phyloP scores from a whole-genome alignment of 2,329 filamentous ascomycete genomes.

The Alternaria dauci region DNA sequence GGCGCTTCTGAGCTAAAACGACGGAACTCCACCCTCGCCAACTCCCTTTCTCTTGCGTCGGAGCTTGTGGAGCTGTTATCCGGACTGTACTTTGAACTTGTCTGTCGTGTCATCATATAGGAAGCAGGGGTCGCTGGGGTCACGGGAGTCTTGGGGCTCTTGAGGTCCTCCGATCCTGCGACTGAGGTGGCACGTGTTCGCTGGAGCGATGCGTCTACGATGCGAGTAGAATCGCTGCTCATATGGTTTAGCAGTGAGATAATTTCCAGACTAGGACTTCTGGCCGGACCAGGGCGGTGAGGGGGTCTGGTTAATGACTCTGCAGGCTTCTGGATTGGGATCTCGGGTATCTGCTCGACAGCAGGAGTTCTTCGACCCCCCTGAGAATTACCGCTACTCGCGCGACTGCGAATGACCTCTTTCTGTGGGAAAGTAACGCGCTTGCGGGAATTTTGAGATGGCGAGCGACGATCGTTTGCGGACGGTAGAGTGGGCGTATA shows the following conservation, averaged over 20 bases:
- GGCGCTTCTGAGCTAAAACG: conserved; percentile 32
- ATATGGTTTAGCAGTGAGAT: conserved; percentile 25
- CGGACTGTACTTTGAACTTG: conserved; percentile 11
- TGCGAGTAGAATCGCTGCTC: conserved; percentile 15
- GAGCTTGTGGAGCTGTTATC: conserved; percentile 19
- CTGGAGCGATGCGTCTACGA: conserved; percentile 25
- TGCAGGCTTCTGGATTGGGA: background rate
- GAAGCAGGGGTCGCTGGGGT: background rate
- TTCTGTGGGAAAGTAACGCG: conserved; percentile 12
- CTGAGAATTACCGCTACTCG: conserved; percentile 3
- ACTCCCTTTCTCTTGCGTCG: conserved; percentile 19
- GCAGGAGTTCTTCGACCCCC: conserved; percentile 3
- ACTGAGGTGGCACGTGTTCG: conserved; percentile 6
- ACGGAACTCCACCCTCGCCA: conserved; percentile 29
- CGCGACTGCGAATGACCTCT: conserved; percentile 1
- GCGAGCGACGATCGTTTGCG: background rate
- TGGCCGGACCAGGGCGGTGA: conserved; percentile 1
- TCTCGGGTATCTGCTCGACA: conserved; percentile 1
- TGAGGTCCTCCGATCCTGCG: background rate
- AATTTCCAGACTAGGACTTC: conserved; percentile 28
- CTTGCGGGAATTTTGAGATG: conserved; percentile 3
- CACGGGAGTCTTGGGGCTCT: background rate
- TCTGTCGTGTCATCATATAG: background rate
- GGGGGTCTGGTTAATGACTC: conserved; percentile 3
- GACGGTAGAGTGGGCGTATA: background rate